Evolutionary conservation across 164 flowering plant genomes (phyloP).

Genomic region (Santalum album): DNA sequence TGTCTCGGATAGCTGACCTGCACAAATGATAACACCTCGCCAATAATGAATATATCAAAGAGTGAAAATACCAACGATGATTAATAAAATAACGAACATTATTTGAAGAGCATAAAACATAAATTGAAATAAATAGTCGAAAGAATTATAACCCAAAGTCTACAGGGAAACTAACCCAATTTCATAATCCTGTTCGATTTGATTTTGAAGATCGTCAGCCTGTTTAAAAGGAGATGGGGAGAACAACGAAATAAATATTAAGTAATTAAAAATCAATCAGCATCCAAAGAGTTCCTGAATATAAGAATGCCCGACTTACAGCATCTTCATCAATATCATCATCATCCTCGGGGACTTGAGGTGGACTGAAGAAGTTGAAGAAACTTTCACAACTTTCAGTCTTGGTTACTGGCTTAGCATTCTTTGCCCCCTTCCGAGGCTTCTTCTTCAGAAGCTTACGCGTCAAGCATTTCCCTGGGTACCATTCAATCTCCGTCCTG

Average conservation of each 20-base stretch:
- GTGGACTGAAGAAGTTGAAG: conserved; percentile 88
- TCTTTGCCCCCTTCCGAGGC: conserved; percentile 81
- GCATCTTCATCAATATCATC: conserved; percentile 81
- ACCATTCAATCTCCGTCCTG: conserved; percentile 93
- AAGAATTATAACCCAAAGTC: neutral
- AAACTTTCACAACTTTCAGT: conserved; percentile 84
- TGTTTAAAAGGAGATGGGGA: conserved; percentile 6
- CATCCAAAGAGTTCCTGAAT: neutral
- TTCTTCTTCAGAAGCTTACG: conserved; percentile 80
- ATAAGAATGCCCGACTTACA: conserved; percentile 27
- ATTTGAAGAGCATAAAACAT: too few species aligned
- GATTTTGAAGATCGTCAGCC: conserved; percentile 64
- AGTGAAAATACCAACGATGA: too few species aligned
- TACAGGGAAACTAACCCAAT: conserved; percentile 32
- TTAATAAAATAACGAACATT: too few species aligned
- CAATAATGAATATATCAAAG: too few species aligned
- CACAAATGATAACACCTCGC: too few species aligned
- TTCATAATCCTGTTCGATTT: conserved; percentile 60
- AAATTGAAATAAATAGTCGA: neutral
- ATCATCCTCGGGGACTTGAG: conserved; percentile 87
- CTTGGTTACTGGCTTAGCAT: conserved; percentile 81
- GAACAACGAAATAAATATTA: neutral
- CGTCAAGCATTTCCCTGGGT: conserved; percentile 80
- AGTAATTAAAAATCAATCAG: too few species aligned
- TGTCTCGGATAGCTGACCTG: conserved; percentile 70